Evolutionary conservation across 345 rosid genomes (phyloP), one percentile per base, ranked within the genome.

Genomic region (Luvunga scandens): DNA sequence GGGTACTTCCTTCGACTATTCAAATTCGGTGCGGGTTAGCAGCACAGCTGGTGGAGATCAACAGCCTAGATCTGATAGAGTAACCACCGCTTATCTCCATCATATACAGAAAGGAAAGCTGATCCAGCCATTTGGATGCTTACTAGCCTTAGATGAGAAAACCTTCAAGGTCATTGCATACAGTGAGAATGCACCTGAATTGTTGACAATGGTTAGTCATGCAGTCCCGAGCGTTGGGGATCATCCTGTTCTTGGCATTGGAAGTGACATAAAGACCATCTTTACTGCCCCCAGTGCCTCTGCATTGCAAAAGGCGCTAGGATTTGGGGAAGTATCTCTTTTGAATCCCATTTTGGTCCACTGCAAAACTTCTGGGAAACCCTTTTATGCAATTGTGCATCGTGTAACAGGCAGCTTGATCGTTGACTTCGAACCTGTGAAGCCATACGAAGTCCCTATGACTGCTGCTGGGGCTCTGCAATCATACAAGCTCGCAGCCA

Each of bases 391-490:
- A 2, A 95, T 95, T 66, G 84, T 93, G 56, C 99, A 95, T 83
- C 84, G 94, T 50, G 99, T 95, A 45, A 92, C 97, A 19, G 91
- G 98, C 69, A 91, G 99, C 89, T 84, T 93, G 80, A 88, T 95
- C 18, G 83, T 95, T 22, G 99, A 95, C 78, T 92, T 95, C 69
- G 99, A 95, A 81, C 99, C 97, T 12, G 99, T 95, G 79, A 95
- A 95, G 81, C 98, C 97, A 60, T 92, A 91, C 66, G 99, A 95
- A 88, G 94, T 91, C 36, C 96, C 99, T 70, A 92, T 91, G 99
- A 92, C 98, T 64, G 95, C 99, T 80, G 95, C 98, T 70, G 99
- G 99, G 56, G 99, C 99, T 57, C 83, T 95, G 78, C 99, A 93
- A 81, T 95, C 99, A 25, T 93, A 95, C 86, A 95, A 93, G 84